Evolutionary conservation across 768 basidiomycete species (phyloP), one percentile per base, ranked within the genome.

Genomic region (Mycena haematopus): DNA sequence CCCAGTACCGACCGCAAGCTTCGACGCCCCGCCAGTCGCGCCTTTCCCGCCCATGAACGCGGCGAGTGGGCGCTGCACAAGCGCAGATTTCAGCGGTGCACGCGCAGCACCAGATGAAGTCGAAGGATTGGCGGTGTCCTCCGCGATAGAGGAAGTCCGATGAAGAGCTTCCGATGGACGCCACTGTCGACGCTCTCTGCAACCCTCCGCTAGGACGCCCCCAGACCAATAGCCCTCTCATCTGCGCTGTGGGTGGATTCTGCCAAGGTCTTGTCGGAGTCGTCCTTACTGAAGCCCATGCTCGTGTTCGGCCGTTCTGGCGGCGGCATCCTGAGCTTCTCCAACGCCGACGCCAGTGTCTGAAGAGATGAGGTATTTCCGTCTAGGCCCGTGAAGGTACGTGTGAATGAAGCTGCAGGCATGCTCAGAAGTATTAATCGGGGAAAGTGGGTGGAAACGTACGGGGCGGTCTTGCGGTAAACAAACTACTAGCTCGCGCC

Each of bases 251-350:
- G 45, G 2, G 65, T 63, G 25, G 69, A 57, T 25, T 66, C 63
- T 19, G 66, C 36, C 45, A 65, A 52, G 22, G 61, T 66, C n/a
- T 60, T 66, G 8, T 55, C 62, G 15, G 70, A 69, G 22, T 65
- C 65, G 24, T 79, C 78, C 36, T 70, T 73, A 55, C 84, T 82
- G 71, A 91, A 90, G 33, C 89, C 91, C 77, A 91, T 74, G 58
- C 86, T 90, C 2, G 89, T 89, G 56, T 82, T 89, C 1, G 91
- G 89, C 44, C 89, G 73, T 24, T 79, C 80, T 3, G 89, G 90
- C 2, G 87, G 82, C 0, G 87, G 89, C 72, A 84, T 82, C 27
- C 81, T 79, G n/a, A 92, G 78, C 69, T 87, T 89, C 70, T 91
- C 86, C 27, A 93, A 75, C 3, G 91, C 91, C 63, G 80, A 81